Conservation (phyloP, 345 rosid species). For the Boechera divaricarpa region DNA sequence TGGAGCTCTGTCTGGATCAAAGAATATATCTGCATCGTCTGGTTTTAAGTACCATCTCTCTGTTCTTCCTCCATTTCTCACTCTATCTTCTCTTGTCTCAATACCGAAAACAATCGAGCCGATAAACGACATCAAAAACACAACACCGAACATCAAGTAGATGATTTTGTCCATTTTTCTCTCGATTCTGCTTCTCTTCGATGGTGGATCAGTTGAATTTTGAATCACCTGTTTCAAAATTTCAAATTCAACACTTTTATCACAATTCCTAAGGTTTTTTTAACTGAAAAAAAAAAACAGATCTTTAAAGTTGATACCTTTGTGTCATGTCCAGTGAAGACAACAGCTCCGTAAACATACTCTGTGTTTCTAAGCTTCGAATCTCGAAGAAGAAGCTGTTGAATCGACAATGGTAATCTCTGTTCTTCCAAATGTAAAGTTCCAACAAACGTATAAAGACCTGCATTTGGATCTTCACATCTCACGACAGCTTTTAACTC, state of each 20-base stretch:
- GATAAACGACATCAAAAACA: constrained; percentile 66
- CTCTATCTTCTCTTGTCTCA: constrained; percentile 63
- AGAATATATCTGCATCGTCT: constrained; percentile 67
- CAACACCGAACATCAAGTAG: constrained; percentile 65
- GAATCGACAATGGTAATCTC: constrained; percentile 74
- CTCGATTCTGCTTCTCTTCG: constrained; percentile 93
- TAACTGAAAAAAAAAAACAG: not conserved
- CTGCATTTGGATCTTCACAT: constrained; percentile 97
- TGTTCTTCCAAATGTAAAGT: constrained; percentile 70
- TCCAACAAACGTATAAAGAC: constrained; percentile 82
- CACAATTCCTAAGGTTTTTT: too few species aligned
- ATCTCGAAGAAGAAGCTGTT: constrained; percentile 92
- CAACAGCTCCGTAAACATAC: constrained; percentile 77
- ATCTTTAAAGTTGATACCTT: constrained; percentile 39
- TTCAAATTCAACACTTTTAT: not conserved
- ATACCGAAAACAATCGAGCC: constrained; percentile 85
- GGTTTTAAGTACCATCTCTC: constrained; percentile 98
- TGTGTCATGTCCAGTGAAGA: constrained; percentile 90
- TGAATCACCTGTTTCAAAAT: constrained; percentile 65
- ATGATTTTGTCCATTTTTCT: constrained; percentile 80
- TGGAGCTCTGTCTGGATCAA: constrained; percentile 65
- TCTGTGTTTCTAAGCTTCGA: constrained; percentile 92
- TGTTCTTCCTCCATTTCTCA: constrained; percentile 62
- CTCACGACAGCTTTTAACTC: constrained; percentile 68
- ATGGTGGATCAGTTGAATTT: constrained; percentile 90